phyloP scores from a whole-genome alignment of 768 basidiomycete species.

The Boletus vinaceobasis region DNA sequence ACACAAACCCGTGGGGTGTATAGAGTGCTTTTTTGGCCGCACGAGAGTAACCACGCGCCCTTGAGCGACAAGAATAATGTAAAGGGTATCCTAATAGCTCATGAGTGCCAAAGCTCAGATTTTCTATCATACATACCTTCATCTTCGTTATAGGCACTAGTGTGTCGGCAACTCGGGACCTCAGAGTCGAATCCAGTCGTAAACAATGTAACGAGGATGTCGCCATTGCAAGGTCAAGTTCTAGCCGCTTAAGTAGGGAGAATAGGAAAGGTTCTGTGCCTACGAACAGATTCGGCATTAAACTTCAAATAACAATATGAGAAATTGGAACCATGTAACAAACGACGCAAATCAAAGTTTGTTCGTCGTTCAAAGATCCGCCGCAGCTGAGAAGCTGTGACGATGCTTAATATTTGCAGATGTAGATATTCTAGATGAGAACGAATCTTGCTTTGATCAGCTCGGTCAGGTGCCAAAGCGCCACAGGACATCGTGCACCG shows the following conservation, averaged over 20 bases:
- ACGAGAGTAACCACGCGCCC: constrained; percentile 82
- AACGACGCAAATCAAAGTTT: constrained; percentile 85
- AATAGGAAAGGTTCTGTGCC: constrained; percentile 82
- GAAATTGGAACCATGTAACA: constrained; percentile 53
- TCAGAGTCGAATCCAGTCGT: constrained; percentile 62
- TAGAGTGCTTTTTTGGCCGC: constrained; percentile 88
- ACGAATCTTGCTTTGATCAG: constrained; percentile 76
- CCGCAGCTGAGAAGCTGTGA: constrained; percentile 80
- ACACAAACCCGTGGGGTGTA: constrained; percentile 82
- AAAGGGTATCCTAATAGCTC: constrained; percentile 72
- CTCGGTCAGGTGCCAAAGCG: constrained; percentile 24
- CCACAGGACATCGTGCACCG: not conserved
- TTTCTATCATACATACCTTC: constrained; percentile 48
- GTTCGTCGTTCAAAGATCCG: constrained; percentile 84
- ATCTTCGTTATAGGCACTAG: constrained; percentile 79
- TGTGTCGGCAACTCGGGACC: constrained; percentile 74
- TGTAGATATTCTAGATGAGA: constrained; percentile 94
- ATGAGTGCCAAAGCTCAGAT: not conserved
- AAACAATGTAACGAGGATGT: constrained; percentile 81
- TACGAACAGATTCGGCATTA: constrained; percentile 27
- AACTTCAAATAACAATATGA: not conserved
- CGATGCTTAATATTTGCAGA: constrained; percentile 87
- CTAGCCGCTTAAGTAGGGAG: constrained; percentile 65
- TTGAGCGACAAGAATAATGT: constrained; percentile 80
- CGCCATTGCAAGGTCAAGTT: constrained; percentile 77